Base-by-base conservation (phyloP, 352 stramenopile species). In the Phytophthora megakarya region DNA sequence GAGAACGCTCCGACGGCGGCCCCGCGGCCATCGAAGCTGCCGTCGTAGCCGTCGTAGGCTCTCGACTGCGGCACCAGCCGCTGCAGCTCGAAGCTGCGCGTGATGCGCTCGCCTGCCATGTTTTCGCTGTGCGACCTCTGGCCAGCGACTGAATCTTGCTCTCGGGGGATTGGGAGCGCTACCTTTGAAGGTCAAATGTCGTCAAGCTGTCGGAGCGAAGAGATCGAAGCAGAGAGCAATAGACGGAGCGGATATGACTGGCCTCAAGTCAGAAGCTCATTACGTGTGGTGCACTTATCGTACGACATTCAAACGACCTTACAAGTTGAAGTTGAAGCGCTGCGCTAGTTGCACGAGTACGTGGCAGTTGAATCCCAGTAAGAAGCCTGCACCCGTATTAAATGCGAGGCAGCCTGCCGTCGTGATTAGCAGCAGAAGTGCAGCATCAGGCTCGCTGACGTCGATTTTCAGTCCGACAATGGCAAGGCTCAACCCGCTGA, bases 381-480 rank as follows among this genome's bases (percentile, higher is more conserved):
- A 56, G 60, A 88, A 88, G 49, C 76, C 79, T 5, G 52, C 75
- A 26, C 79, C 79, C n/a, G 79, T 86, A 65, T 88, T 84, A 63
- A 80, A 74, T 0, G 75, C 76, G 9, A 88, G 65, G 16, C 70
- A 76, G 3, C 73, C 73, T 3, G 65, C 61, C 1, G 75, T 59
- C 15, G 79, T 88, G 42, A 79, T 44, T 42, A 85, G 50, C 30
- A 86, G 49, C 45, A 88, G 51, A 11, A 86, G 61, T 7, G 60
- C 57, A 9, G 71, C 65, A n/a, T 83, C 65, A 8, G 53, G 35
- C 55, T 76, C 77, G 33, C 35, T 59, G n/a, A 51, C 53, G 68
- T 86, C 79, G 45, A 84, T 57, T 18, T 88, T 81, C 18, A 88
- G 25, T 3, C 79, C 79, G 4, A 88, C 79, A 2, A 64, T 54